A percentile compares a stretch with the other conserved stretches of the same genome.
These are phyloP conservation scores for Neonectria faginata DNA, from an alignment of 2,329 filamentous ascomycete species.

Conservation along the genomic window DNA sequence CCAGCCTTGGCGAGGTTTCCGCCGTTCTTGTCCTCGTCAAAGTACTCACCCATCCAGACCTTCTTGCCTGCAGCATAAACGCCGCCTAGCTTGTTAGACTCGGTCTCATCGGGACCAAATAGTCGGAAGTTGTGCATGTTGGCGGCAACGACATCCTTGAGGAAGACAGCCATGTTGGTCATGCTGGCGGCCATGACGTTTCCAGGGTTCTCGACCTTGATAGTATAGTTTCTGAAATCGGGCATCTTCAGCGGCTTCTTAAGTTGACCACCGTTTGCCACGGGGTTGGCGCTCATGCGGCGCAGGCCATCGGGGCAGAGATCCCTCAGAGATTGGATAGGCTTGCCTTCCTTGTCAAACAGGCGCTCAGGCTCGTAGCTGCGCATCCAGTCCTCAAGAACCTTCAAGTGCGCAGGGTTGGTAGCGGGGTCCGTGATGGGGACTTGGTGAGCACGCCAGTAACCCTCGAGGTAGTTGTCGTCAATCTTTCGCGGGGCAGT, in stretches of 20 bases:
- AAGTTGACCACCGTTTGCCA: constrained; percentile 77
- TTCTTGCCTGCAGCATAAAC: constrained; percentile 83
- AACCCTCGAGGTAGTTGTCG: constrained; percentile 78
- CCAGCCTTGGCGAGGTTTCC: constrained; percentile 77
- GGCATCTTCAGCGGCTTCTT: constrained; percentile 76
- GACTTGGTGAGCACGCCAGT: constrained; percentile 83
- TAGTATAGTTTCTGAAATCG: constrained; percentile 75
- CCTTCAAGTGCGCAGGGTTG: constrained; percentile 73
- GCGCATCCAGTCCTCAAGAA: constrained; percentile 82
- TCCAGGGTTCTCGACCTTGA: constrained; percentile 71
- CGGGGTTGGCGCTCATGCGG: constrained; percentile 82
- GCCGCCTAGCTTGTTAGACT: constrained; percentile 80
- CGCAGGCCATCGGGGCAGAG: constrained; percentile 73
- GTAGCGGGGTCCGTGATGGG: constrained; percentile 77
- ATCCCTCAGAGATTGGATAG: constrained; percentile 71
- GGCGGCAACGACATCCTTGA: constrained; percentile 73
- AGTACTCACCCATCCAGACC: constrained; percentile 83
- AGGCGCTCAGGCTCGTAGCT: constrained; percentile 79
- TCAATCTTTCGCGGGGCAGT: constrained; percentile 79
- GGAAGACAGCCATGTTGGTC: constrained; percentile 74
- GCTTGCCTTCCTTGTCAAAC: constrained; percentile 72
- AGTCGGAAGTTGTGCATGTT: constrained; percentile 79
- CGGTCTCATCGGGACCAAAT: constrained; percentile 83
- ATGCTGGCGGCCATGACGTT: constrained; percentile 71
- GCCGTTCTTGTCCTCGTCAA: constrained; percentile 79